Evolutionary conservation across 2,329 filamentous ascomycete genomes (phyloP).

Genomic region (Cladosporium sphaerospermum): DNA sequence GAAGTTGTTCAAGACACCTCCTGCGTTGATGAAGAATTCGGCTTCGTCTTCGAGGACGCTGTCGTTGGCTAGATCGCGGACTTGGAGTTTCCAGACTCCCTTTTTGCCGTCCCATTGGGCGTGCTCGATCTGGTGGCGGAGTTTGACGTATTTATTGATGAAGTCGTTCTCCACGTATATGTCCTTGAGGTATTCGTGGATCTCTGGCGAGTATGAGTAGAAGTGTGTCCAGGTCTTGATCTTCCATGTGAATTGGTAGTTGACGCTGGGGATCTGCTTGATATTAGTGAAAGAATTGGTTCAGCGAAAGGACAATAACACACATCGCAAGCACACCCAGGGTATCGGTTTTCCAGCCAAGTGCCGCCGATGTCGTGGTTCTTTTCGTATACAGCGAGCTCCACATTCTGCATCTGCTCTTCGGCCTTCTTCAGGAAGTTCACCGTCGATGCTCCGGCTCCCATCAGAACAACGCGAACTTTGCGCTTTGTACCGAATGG

Average conservation of each 20-base stretch:
- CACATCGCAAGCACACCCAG: constrained; percentile 39
- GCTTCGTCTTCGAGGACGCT: constrained; percentile 29
- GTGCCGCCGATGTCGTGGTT: constrained; percentile 33
- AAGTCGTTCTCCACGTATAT: constrained; percentile 41
- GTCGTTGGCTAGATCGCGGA: constrained; percentile 31
- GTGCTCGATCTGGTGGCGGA: constrained; percentile 39
- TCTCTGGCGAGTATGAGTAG: constrained; percentile 44
- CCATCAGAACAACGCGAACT: constrained; percentile 38
- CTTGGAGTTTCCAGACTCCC: constrained; percentile 35
- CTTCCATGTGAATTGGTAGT: constrained; percentile 48
- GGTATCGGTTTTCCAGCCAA: constrained; percentile 32
- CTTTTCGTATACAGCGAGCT: constrained; percentile 35
- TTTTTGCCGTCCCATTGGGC: constrained; percentile 40
- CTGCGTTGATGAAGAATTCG: constrained; percentile 40
- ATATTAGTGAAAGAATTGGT: background rate
- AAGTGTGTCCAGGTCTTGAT: constrained; percentile 45
- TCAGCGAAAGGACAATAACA: background rate
- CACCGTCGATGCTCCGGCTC: constrained; percentile 37
- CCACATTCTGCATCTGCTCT: constrained; percentile 36
- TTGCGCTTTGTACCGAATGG: constrained; percentile 38
- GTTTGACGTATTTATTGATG: constrained; percentile 41
- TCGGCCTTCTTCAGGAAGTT: constrained; percentile 41
- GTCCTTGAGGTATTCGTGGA: constrained; percentile 43
- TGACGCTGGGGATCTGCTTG: constrained; percentile 36
- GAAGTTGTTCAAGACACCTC: constrained; percentile 40